A percentile compares a stretch with the other conserved stretches of the same genome.
These are phyloP conservation scores for Carpinus fangiana DNA, from an alignment of 306 rosid genomes.

Conservation along the genomic window DNA sequence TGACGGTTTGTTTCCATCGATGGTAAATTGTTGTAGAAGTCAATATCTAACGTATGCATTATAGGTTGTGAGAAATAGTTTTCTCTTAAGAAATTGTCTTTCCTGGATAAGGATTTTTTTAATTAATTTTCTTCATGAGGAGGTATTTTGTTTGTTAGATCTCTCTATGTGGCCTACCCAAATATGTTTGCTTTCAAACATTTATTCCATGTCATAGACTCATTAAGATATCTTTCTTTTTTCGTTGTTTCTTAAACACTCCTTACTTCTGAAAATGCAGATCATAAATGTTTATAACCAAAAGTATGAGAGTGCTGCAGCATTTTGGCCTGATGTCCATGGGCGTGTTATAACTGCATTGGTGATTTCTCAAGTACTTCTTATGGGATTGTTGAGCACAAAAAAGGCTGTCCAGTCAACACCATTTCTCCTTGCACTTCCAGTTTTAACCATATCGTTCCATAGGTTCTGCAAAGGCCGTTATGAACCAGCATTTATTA, in stretches of 20 bases:
- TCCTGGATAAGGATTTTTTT: not conserved
- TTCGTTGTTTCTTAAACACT: conserved; percentile 23
- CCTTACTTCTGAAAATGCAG: conserved; percentile 48
- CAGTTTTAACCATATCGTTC: conserved; percentile 76
- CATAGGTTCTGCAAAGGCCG: conserved; percentile 84
- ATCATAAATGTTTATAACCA: conserved; percentile 94
- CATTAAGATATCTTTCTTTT: not conserved
- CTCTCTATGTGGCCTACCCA: not conserved
- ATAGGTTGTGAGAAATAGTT: no score
- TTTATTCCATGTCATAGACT: not conserved
- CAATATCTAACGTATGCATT: no score
- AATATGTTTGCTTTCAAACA: not conserved
- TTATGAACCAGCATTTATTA: conserved; percentile 76
- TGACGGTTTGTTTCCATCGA: no score
- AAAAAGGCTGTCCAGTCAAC: conserved; percentile 71
- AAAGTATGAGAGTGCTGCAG: conserved; percentile 88
- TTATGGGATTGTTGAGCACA: conserved; percentile 76
- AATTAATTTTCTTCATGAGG: not conserved
- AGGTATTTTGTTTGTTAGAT: not conserved
- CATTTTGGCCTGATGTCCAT: conserved; percentile 99
- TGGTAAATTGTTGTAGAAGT: no score
- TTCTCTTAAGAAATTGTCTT: not conserved
- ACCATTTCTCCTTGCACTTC: conserved; percentile 84
- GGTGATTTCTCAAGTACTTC: conserved; percentile 67
- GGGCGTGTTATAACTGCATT: conserved; percentile 68